Evolutionary conservation across 2,329 filamentous ascomycete species (phyloP), one percentile per base, ranked within the genome.

Genomic region (Diaporthe batatas): DNA sequence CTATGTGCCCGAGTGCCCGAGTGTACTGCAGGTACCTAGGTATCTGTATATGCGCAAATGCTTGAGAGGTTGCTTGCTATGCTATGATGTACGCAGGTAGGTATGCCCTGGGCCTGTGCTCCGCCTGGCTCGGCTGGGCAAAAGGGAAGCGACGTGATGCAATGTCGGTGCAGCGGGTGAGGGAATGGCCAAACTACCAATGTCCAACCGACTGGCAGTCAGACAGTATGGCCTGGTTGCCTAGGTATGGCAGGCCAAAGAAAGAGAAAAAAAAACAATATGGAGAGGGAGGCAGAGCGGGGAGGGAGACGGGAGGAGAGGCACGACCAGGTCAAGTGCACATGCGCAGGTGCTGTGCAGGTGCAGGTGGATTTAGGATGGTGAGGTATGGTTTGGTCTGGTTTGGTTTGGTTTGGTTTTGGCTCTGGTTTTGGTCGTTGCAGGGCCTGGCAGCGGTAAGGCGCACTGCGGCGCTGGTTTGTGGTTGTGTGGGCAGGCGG

Each of bases 111-210:
- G n/a, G 29, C 39, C 25, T 25, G 42, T 51, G 44, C 25, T 49
- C 42, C 34, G 21, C 32, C 62, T 65, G 16, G 62, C 32, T 51
- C 32, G 18, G 25, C 21, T 6, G 21, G 10, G 8, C 29, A 6
- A 47, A 51, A 65, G 29, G 59, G 18, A 65, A 65, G 59, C 59
- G 29, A 65, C 62, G 62, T 39, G 62, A 65, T 65, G 62, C 62
- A 65, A 47, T 36, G 44, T 51, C 44, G 42, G 51, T 51, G 62
- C 29, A 36, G 44, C n/a, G 51, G 44, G 44, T 51, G 44, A 34
- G n/a, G 21, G 58, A 65, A 65, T 21, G 62, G 62, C 29, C 44
- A 18, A 65, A 51, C 49, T n/a, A n/a, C n/a, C 29, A 32, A 65
- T n/a, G 42, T 23, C 44, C 18, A 23, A 18, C 39, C 16, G 39